A percentile compares a stretch with the other conserved stretches of the same genome.
Conservation (phyloP, 305 asterid genomes). For the Fraxinus sp. region DNA sequence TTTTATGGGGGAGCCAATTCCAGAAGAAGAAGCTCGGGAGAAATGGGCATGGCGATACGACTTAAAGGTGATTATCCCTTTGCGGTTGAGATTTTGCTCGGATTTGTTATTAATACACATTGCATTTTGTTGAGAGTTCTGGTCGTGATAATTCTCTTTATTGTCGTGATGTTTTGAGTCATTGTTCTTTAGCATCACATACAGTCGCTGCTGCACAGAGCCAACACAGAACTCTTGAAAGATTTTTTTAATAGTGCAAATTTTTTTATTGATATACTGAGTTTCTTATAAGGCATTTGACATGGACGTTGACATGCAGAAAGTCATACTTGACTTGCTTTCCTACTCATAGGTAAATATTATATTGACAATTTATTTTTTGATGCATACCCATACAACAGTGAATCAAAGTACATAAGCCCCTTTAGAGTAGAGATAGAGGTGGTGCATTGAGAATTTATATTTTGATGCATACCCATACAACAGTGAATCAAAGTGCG, state of each 20-base stretch:
- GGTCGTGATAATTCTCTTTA: slow-evolving; percentile 1
- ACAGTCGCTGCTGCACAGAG: not conserved
- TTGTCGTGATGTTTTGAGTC: not conserved
- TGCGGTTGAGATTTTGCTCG: not conserved
- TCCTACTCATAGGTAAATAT: not conserved
- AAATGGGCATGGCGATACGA: slow-evolving; percentile 89
- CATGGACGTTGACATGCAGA: not conserved
- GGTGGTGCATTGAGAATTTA: no score
- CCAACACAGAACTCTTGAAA: not conserved
- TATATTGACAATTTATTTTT: no score
- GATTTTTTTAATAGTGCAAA: not conserved
- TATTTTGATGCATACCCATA: no score
- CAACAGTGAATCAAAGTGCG: no score
- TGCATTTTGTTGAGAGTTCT: not conserved
- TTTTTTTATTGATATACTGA: not conserved
- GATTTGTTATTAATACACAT: not conserved
- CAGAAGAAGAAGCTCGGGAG: slow-evolving; percentile 60
- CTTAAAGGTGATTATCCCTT: slow-evolving; percentile 53
- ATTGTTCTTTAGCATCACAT: not conserved
- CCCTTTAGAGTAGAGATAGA: no score
- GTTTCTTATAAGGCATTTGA: not conserved
- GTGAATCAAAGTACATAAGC: no score
- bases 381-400: no score
- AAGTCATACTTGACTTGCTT: not conserved
- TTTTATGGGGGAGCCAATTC: slow-evolving; percentile 70